A percentile compares a stretch with the other conserved stretches of the same genome.
Conservation (phyloP, 768 basidiomycete genomes). For the Auricularia cornea region DNA sequence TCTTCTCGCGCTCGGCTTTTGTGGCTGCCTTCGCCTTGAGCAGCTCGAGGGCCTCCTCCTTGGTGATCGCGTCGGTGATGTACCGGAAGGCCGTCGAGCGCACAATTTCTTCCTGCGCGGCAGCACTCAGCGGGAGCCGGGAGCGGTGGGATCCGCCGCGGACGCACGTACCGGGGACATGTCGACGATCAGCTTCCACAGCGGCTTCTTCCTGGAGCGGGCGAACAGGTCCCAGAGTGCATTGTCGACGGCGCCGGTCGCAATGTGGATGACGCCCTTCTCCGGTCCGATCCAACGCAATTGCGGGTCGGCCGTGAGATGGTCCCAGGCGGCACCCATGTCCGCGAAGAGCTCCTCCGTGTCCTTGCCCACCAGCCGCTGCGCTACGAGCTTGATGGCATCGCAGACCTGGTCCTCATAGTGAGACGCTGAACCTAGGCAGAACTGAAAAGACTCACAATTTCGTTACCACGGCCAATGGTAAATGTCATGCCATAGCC, state of each 20-base stretch:
- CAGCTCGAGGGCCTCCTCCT: constrained; percentile 78
- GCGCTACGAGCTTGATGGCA: constrained; percentile 71
- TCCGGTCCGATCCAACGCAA: constrained; percentile 92
- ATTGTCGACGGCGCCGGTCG: constrained; percentile 82
- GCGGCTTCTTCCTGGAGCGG: constrained; percentile 66
- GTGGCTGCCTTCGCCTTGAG: constrained; percentile 67
- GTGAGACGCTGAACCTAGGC: too few relatives aligned
- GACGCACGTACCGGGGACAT: constrained; percentile 74
- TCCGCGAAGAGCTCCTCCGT: constrained; percentile 74
- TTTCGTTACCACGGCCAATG: constrained; percentile 91
- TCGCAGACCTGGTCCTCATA: constrained; percentile 76
- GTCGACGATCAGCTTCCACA: constrained; percentile 92
- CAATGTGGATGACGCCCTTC: constrained; percentile 91
- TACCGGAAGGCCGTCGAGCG: constrained; percentile 74
- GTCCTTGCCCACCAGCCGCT: constrained; percentile 74
- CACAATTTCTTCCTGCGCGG: constrained; percentile 63
- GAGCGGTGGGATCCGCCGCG: too few relatives aligned
- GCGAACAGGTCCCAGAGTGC: constrained; percentile 94
- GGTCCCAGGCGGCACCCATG: constrained; percentile 90
- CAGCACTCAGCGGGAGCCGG: too few relatives aligned
- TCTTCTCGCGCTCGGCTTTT: constrained; percentile 72
- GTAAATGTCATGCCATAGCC: constrained; percentile 96
- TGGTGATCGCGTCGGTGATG: constrained; percentile 88
- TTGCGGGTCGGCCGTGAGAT: constrained; percentile 81
- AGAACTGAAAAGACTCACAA: constrained; percentile 41